Base-by-base conservation (phyloP, 169 alveolate species). In the Plasmodium falciparum region DNA sequence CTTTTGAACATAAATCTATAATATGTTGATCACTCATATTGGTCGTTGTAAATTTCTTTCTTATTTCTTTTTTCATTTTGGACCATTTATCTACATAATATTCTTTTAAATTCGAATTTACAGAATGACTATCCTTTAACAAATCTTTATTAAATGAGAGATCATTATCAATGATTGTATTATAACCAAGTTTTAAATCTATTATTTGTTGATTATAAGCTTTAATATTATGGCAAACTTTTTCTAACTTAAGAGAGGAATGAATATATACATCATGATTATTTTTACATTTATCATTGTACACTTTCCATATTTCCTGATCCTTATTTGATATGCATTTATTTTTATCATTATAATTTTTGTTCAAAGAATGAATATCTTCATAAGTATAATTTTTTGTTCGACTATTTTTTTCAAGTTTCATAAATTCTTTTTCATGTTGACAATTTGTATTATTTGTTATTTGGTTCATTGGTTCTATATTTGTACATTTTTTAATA, bases 181-280 rank as follows among this genome's bases (percentile, higher is more conserved):
- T 67, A 71, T 80, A 80, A 11, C 90, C 90, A 39, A 80, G 62
- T 26, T 80, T 80, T 54, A 80, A 59, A 71, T 80, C 90, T 54
- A 80, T 45, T n/a, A 80, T 29, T n/a, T 80, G 74, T 33, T 80
- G 90, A 47, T 80, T 22, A 17, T 5, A 8, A 22, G 13, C 24
- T 9, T 20, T 62, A n/a, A 80, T 67, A 49, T 59, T 17, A 47
- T 26, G 43, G 50, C 90, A 80, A 1, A 80, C 26, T 43, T 69
- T 80, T 22, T 80, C 49, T n/a, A 80, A 52, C 20, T 69, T 80
- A 26, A 80, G 47, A 3, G 90, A 76, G 2, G 69, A 20, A 24
- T 52, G 83, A 13, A 67, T 2, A 58, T 54, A 43, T 6, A 8
- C 33, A n/a, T 24, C 22, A 2, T 20, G 12, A 15, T 54, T 67